Percentiles rank a stretch among this genome's conserved stretches.
phyloP scores from a whole-genome alignment of 805 yeast species.

The Candida khao-thaluensis region DNA sequence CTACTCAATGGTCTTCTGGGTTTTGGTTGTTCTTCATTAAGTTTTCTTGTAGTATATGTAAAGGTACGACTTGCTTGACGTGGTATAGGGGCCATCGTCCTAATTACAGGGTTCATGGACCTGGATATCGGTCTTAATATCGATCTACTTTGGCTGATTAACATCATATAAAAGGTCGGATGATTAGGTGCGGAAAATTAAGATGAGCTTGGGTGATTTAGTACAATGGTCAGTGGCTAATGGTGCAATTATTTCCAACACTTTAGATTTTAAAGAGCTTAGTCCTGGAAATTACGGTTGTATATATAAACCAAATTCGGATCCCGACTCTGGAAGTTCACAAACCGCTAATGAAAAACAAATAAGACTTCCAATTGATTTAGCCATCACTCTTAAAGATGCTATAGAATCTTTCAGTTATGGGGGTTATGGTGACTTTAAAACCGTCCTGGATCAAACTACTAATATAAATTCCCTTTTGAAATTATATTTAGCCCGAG shows the following conservation, averaged over 20 bases:
- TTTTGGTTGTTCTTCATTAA: background rate
- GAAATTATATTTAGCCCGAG: conserved; percentile 36
- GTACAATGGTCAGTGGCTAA: conserved; percentile 31
- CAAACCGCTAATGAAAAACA: conserved; percentile 11
- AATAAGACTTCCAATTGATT: conserved; percentile 21
- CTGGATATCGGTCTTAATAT: too few relatives aligned
- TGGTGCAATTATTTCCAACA: conserved; percentile 28
- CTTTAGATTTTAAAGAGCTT: conserved; percentile 24
- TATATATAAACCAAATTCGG: background rate
- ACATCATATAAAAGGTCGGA: too few relatives aligned
- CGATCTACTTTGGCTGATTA: too few relatives aligned
- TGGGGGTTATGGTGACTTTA: conserved; percentile 10
- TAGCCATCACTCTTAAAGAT: conserved; percentile 22
- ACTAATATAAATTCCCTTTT: conserved; percentile 29
- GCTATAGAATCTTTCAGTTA: conserved; percentile 24
- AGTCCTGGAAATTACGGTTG: conserved; percentile 28
- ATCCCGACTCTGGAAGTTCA: conserved; percentile 1
- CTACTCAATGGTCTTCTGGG: conserved; percentile 68
- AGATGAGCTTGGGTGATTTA: conserved; percentile 15
- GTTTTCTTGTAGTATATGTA: background rate
- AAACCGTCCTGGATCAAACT: conserved; percentile 15
- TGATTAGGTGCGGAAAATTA: conserved; percentile 1
- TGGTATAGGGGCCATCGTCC: too few relatives aligned
- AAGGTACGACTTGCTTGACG: too few relatives aligned
- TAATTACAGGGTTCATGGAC: too few relatives aligned